These are phyloP conservation scores for Ophiostoma ulmi DNA, from an alignment of 2,329 filamentous ascomycete genomes.

Conservation along the genomic window DNA sequence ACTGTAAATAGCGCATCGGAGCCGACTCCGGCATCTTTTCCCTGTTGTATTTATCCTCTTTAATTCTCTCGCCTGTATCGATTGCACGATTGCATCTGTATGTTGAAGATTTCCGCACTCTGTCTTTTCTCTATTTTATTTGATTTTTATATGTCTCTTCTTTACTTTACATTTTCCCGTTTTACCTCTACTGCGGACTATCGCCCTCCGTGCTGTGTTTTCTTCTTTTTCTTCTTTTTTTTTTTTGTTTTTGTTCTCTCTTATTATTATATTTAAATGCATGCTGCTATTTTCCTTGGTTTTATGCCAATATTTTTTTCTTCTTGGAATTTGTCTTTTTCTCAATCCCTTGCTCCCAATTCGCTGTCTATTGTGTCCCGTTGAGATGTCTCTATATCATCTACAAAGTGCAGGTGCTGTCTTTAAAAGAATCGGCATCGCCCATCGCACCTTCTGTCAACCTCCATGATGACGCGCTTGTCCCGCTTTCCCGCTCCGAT, in stretches of 20 bases:
- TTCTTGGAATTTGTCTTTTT: neutral
- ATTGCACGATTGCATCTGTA: neutral
- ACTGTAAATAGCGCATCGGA: conserved; percentile 2
- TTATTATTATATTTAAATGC: neutral
- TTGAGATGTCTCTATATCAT: neutral
- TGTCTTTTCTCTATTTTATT: neutral
- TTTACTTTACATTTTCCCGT: neutral
- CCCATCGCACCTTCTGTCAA: conserved; percentile 9
- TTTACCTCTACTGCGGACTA: neutral
- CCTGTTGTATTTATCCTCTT: neutral
- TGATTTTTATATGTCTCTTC: conserved; percentile 4
- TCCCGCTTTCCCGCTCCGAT: conserved; percentile 14
- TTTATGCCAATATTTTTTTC: neutral
- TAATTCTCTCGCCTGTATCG: neutral
- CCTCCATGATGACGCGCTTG: conserved; percentile 10
- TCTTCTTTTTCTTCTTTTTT: neutral
- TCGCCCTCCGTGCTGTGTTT: neutral
- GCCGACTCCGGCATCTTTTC: neutral
- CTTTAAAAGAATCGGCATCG: neutral
- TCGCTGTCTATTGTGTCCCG: neutral
- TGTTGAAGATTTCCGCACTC: neutral
- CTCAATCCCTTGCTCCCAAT: neutral
- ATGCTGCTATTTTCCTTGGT: neutral
- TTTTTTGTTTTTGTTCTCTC: neutral
- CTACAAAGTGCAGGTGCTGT: neutral